Evolutionary conservation across 345 rosid species (phyloP), one percentile per base, ranked within the genome.

Genomic region (Salix suchowensis): DNA sequence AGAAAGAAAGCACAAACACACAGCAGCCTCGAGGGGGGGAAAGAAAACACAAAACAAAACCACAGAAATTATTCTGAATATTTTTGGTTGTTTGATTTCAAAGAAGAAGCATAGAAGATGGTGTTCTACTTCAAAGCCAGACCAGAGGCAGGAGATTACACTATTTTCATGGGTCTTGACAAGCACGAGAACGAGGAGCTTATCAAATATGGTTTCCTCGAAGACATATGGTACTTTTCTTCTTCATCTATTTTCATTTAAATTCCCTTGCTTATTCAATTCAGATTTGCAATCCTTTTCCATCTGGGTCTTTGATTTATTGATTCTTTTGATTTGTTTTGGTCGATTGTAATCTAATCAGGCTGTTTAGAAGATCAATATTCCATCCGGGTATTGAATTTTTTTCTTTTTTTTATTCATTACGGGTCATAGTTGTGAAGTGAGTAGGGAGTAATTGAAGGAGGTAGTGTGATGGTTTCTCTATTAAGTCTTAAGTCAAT

Each of bases 131-230:
- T 96, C 91, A 91, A 93, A 78, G 96, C 89, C 73, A 88, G 99
- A 67, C 91, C 98, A 54, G 99, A 96, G 79, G 95, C 84, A 30
- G 99, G 99, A 40, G 99, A 94, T 82, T 94, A 91, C 94, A 92
- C 98, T 77, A 91, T 96, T 75, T 94, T 96, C 89, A 96, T 96
- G 99, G 98, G 99, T 37, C 89, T 96, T 76, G 99, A 96, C 85
- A 96, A 96, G 94, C 79, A 85, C 89, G 99, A 96, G 91, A 96
- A 96, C 90, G 99, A 96, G 80, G 99, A 96, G 80, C 99, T 96
- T 72, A 96, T 96, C 91, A 96, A 88, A 82, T 96, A 92, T 76
- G 98, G 99, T 80, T 92, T 92, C 89, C 94, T 91, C 15, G 99
- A 96, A 89, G 99, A 96, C 78, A 87, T 96, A 74, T 93, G 99